phyloP scores from a whole-genome alignment of 1,139 yeast species.

The Candida sp. region DNA sequence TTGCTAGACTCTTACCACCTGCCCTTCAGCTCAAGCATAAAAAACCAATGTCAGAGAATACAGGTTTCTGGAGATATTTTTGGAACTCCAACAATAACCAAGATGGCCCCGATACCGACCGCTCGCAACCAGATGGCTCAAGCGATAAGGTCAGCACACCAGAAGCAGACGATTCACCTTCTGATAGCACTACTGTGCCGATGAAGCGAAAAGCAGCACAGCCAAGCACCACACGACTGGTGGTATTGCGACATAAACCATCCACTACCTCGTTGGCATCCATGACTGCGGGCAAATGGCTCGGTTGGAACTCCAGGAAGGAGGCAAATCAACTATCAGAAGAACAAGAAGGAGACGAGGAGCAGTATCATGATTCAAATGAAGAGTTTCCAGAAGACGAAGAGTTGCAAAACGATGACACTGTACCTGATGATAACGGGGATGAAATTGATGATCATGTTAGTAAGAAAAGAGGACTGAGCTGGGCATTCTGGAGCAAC shows the following conservation, averaged over 20 bases:
- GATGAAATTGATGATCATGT: conserved; percentile 42
- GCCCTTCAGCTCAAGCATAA: too few species aligned
- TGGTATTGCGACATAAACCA: conserved; percentile 13
- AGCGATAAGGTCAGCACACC: neutral
- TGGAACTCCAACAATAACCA: neutral
- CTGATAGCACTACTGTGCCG: neutral
- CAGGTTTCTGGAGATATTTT: conserved; percentile 2
- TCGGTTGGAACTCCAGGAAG: conserved; percentile 18
- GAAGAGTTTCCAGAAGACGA: conserved; percentile 20
- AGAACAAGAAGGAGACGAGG: conserved; percentile 5
- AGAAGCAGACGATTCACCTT: neutral
- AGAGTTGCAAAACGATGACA: conserved; percentile 20
- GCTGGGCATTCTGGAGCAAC: conserved; percentile 45
- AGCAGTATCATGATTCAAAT: conserved; percentile 13
- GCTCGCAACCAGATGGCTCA: neutral
- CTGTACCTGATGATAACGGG: conserved; percentile 27
- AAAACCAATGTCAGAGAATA: conserved; percentile 1
- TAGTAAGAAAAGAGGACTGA: conserved; percentile 30
- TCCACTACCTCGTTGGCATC: conserved; percentile 25
- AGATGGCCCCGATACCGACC: neutral
- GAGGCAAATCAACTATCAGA: conserved; percentile 3
- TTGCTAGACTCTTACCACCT: too few species aligned
- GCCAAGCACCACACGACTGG: neutral
- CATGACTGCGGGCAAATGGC: conserved; percentile 24
- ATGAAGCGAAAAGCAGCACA: conserved; percentile 4